A percentile compares a stretch with the other conserved stretches of the same genome.
Evolutionary conservation across 495 filamentous ascomycete species (phyloP).

Genomic region (Neurospora discreta): DNA sequence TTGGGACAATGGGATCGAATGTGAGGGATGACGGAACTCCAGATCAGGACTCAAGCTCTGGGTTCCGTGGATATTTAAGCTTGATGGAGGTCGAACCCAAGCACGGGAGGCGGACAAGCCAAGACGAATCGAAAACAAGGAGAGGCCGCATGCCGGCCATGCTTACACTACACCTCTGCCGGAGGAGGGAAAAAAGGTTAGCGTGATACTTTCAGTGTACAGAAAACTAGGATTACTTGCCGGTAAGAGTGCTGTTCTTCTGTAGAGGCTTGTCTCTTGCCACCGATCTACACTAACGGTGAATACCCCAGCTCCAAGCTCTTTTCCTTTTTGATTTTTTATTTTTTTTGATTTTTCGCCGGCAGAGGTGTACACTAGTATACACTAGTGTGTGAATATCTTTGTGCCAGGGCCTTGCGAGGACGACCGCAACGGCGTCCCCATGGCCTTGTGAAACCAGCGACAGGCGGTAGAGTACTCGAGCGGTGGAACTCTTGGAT

Average conservation of each 20-base stretch:
- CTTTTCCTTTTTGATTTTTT: no score
- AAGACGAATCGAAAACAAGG: neutral
- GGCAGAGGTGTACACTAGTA: no score
- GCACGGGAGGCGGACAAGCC: neutral
- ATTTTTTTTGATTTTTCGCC: no score
- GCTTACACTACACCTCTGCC: neutral
- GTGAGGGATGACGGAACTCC: neutral
- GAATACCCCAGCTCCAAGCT: no score
- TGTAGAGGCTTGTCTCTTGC: no score
- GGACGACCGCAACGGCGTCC: neutral
- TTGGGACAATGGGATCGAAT: neutral
- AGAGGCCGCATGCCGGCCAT: neutral
- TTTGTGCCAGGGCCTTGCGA: neutral
- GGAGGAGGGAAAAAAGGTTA: no score
- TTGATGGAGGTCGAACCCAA: neutral
- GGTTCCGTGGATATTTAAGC: neutral
- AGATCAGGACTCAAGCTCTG: neutral
- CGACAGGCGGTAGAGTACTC: neutral
- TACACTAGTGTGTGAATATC: neutral
- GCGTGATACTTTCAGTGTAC: no score
- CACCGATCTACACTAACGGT: no score
- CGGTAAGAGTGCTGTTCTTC: no score
- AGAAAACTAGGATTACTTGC: no score
- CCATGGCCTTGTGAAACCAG: neutral
- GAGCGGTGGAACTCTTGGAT: neutral